phyloP scores from a whole-genome alignment of 2,329 filamentous ascomycete species.

The Cladophialophora immunda region DNA sequence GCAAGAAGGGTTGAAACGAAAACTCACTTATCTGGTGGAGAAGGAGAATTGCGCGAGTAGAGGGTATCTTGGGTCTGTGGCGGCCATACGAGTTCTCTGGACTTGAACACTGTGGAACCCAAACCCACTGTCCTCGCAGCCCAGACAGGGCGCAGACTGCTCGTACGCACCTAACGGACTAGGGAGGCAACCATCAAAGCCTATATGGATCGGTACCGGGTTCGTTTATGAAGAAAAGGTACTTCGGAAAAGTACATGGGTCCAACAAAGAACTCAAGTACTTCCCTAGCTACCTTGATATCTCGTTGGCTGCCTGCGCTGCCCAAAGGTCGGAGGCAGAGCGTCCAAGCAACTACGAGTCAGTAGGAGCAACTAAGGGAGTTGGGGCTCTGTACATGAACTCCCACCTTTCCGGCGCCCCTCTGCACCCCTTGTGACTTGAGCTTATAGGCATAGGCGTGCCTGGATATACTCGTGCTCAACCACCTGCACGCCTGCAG shows the following conservation, averaged over 20 bases:
- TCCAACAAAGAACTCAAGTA: not conserved
- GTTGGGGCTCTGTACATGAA: not conserved
- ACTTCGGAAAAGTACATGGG: not conserved
- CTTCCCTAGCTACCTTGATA: not conserved
- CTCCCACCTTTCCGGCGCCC: not conserved
- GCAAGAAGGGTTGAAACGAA: not conserved
- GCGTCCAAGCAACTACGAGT: not conserved
- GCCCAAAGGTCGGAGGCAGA: not conserved
- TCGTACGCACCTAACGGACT: not conserved
- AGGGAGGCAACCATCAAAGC: not conserved
- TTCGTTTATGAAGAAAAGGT: not conserved
- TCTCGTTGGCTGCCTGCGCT: not conserved
- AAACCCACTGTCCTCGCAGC: not conserved
- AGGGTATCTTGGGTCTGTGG: not conserved
- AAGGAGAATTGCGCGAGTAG: not conserved
- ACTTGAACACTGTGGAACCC: not conserved
- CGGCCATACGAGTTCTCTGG: not conserved
- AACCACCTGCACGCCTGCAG: not conserved
- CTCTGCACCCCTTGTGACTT: not conserved
- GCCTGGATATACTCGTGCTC: conserved; percentile 22
- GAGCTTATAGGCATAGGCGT: conserved; percentile 17
- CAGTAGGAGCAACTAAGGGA: not conserved
- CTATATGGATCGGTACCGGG: not conserved
- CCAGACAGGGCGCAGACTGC: not conserved
- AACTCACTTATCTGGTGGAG: not conserved